Percentiles rank a stretch among this genome's conserved stretches.
phyloP scores from a whole-genome alignment of 495 filamentous ascomycete genomes.

The Aspergillus taichungensis region DNA sequence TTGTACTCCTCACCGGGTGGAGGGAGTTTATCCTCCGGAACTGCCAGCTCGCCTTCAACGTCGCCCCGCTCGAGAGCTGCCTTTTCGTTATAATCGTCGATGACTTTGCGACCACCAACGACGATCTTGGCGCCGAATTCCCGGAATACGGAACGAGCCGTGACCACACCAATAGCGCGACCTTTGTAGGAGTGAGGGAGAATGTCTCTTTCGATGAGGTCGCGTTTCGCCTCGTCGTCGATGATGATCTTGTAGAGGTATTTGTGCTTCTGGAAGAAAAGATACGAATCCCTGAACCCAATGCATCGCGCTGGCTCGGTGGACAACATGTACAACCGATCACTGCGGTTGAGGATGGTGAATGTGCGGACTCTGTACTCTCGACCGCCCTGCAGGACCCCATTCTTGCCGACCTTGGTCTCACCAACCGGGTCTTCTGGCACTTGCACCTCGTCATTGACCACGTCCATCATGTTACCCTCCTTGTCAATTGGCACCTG shows the following conservation, averaged over 20 bases:
- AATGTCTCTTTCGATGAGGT: constrained; percentile 86
- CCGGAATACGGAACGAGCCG: constrained; percentile 90
- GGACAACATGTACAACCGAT: constrained; percentile 92
- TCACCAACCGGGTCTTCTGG: constrained; percentile 85
- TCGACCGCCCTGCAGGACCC: constrained; percentile 67
- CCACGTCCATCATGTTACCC: constrained; percentile 83
- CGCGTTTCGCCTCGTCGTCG: constrained; percentile 83
- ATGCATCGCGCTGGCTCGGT: constrained; percentile 95
- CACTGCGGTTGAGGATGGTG: constrained; percentile 72
- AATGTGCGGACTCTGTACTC: constrained; percentile 95
- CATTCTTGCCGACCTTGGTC: constrained; percentile 83
- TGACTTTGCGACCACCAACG: constrained; percentile 75
- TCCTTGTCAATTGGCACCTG: constrained; percentile 90
- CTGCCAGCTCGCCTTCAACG: constrained; percentile 82
- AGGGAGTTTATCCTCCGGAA: constrained; percentile 71
- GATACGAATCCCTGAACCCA: constrained; percentile 91
- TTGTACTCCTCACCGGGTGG: constrained; percentile 71
- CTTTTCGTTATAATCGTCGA: constrained; percentile 83
- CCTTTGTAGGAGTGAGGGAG: constrained; percentile 98
- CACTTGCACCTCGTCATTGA: constrained; percentile 82
- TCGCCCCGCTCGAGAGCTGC: constrained; percentile 70
- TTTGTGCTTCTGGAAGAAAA: constrained; percentile 97
- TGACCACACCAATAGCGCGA: constrained; percentile 93
- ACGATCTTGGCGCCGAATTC: constrained; percentile 94
- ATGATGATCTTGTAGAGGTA: constrained; percentile 94